phyloP scores from a whole-genome alignment of 441 rosid genomes.

The Gossypium davidsonii region DNA sequence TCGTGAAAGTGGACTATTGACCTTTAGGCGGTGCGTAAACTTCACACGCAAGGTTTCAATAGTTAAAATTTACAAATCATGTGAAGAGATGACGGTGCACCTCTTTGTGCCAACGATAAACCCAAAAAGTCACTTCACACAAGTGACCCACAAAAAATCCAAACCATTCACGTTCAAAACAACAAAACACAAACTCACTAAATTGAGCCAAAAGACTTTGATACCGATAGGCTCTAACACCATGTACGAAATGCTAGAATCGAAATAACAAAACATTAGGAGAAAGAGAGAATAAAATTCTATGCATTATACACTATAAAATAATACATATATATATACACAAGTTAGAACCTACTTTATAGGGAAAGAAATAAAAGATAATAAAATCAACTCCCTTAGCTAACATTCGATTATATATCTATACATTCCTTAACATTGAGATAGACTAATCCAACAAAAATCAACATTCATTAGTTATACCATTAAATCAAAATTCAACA shows the following conservation, averaged over 20 bases:
- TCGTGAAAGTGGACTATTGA: neutral
- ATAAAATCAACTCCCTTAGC: neutral
- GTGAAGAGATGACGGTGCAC: neutral
- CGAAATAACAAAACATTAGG: neutral
- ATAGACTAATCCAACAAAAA: constrained; percentile 5
- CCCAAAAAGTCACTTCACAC: no score
- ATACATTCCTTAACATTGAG: no score
- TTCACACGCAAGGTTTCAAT: neutral
- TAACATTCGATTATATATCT: neutral
- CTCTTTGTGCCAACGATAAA: neutral
- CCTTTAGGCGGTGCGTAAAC: neutral
- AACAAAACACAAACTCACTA: neutral
- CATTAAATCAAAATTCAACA: neutral
- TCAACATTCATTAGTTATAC: constrained; percentile 1
- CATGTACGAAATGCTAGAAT: neutral
- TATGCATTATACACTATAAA: neutral
- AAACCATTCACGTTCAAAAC: neutral
- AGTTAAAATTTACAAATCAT: neutral
- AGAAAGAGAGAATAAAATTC: neutral
- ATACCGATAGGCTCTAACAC: no score
- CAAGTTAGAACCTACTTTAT: neutral
- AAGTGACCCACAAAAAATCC: neutral
- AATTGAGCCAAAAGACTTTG: neutral
- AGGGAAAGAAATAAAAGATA: no score
- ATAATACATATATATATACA: no score